Conservation (phyloP, 2,329 filamentous ascomycete species). For the Mariannaea sp. region DNA sequence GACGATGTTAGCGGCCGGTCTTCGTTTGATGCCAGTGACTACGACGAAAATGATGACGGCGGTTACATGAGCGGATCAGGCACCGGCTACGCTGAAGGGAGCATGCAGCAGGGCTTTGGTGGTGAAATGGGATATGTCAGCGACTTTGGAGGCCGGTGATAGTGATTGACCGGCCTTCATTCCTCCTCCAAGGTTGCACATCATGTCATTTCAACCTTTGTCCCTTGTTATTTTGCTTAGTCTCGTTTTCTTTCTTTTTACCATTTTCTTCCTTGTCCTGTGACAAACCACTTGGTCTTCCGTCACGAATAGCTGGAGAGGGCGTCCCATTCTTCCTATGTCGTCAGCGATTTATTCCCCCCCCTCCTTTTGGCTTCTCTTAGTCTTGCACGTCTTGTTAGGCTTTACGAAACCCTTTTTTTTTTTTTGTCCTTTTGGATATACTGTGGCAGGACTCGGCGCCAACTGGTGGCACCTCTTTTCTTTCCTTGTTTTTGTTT, state of each 20-base stretch:
- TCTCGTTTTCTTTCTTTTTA: slow-evolving; percentile 5
- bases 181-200: neutral
- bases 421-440: slow-evolving; percentile 10
- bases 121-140: slow-evolving; percentile 41
- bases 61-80: slow-evolving; percentile 69
- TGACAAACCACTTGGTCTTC: neutral
- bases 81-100: slow-evolving; percentile 62
- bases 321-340: slow-evolving; percentile 11
- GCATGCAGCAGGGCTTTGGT: slow-evolving; percentile 58
- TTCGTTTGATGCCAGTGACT: slow-evolving; percentile 82
- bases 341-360: slow-evolving; percentile 21
- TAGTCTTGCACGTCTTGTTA: no score
- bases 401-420: slow-evolving; percentile 12
- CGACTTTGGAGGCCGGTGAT: slow-evolving; percentile 36
- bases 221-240: slow-evolving; percentile 8
- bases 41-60: slow-evolving; percentile 73
- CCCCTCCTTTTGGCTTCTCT: no score
- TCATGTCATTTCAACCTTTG: neutral
- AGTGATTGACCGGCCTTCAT: no score
- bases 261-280: slow-evolving; percentile 8
- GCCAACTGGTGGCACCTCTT: slow-evolving; percentile 22
- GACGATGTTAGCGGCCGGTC: slow-evolving; percentile 79
- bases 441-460: slow-evolving; percentile 19
- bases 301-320: slow-evolving; percentile 6
- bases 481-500: no score